Conservation (phyloP, 2,329 filamentous ascomycete genomes). For the Hypoxylon sp. region DNA sequence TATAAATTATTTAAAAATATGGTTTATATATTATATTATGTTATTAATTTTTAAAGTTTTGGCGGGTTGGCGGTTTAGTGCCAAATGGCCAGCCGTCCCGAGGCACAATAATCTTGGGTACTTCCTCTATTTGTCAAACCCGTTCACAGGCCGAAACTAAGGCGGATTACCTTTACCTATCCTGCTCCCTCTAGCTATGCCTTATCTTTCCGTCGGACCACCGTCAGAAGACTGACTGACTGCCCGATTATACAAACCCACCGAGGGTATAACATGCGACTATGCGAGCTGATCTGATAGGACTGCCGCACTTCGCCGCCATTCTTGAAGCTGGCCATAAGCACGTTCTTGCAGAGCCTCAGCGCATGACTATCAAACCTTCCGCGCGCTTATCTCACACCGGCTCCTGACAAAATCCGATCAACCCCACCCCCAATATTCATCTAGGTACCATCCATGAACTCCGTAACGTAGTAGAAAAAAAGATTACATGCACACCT, state of each 20-base stretch:
- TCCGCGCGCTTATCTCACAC: conserved; percentile 23
- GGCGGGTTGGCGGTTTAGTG: no score
- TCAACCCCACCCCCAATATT: not conserved
- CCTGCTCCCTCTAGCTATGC: not conserved
- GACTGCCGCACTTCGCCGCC: not conserved
- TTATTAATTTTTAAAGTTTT: no score
- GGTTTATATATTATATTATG: no score
- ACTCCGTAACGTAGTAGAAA: conserved; percentile 4
- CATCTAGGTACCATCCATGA: not conserved
- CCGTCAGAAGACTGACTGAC: not conserved
- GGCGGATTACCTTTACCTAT: conserved; percentile 8
- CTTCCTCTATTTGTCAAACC: not conserved
- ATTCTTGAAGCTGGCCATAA: not conserved
- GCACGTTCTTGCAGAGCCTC: conserved; percentile 19
- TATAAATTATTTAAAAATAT: no score
- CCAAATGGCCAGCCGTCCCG: no score
- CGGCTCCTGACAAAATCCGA: conserved; percentile 10
- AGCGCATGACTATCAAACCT: not conserved
- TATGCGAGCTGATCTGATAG: not conserved
- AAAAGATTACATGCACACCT: conserved; percentile 9
- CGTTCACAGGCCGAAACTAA: not conserved
- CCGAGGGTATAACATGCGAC: not conserved
- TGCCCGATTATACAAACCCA: not conserved
- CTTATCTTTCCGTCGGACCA: not conserved
- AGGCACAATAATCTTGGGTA: conserved; percentile 1